Percentiles rank a stretch among this genome's conserved stretches.
Conservation (phyloP, 2,329 filamentous ascomycete genomes). For the Parasarocladium wereldwijsianum region DNA sequence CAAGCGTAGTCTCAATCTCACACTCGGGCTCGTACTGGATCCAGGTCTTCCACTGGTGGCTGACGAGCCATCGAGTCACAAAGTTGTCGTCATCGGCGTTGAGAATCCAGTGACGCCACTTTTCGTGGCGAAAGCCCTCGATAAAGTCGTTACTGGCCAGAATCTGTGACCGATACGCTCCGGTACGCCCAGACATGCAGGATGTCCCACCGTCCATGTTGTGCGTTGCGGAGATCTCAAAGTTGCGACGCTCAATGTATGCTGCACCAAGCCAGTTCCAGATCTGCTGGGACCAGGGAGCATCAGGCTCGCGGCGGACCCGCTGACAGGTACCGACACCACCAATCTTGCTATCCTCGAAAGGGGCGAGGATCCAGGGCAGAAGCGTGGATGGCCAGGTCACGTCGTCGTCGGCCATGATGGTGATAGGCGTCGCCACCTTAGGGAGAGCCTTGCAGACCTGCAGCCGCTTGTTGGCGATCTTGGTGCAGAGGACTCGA, state of each 20-base stretch:
- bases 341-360: constrained; percentile 70
- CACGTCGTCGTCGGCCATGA: constrained; percentile 94
- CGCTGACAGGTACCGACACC: constrained; percentile 88
- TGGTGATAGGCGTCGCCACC: constrained; percentile 68
- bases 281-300: constrained; percentile 43
- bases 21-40: constrained; percentile 88
- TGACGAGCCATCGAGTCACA: constrained; percentile 90
- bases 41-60: constrained; percentile 83
- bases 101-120: constrained; percentile 75
- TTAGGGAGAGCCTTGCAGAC: constrained; percentile 82
- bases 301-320: constrained; percentile 53
- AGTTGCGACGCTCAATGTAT: constrained; percentile 88
- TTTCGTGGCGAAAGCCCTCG: constrained; percentile 80
- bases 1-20: constrained; percentile 83
- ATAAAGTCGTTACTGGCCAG: constrained; percentile 75
- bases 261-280: constrained; percentile 87
- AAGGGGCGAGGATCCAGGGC: constrained; percentile 84
- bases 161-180: constrained; percentile 81
- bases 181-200: constrained; percentile 88
- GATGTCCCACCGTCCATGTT: constrained; percentile 92
- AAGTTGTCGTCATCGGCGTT: constrained; percentile 98
- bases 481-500: constrained; percentile 59
- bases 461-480: constrained; percentile 91
- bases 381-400: constrained; percentile 78
- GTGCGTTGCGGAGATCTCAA: constrained; percentile 91